These are phyloP conservation scores for Boletus pseudo-olivaceus DNA, from an alignment of 768 basidiomycete genomes.

Conservation along the genomic window DNA sequence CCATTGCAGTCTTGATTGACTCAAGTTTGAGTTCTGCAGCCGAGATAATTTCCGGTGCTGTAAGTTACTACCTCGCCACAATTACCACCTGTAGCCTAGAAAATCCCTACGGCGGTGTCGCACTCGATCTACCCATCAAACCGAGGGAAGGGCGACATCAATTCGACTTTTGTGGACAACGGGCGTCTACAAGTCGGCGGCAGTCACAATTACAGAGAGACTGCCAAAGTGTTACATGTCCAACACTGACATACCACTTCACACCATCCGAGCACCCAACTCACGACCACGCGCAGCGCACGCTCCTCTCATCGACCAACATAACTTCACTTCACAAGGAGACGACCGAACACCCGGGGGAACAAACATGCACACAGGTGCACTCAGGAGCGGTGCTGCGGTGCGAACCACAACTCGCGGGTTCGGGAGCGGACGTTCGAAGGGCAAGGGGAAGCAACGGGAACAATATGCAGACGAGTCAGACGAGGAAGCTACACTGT, in stretches of 20 bases:
- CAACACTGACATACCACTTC: constrained; percentile 67
- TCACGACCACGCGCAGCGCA: constrained; percentile 45
- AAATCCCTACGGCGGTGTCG: neutral
- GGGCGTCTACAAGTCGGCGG: neutral
- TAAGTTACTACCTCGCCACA: no score
- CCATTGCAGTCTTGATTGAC: no score
- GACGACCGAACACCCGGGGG: constrained; percentile 12
- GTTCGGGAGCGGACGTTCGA: constrained; percentile 14
- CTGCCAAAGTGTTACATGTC: constrained; percentile 22
- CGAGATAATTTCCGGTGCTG: no score
- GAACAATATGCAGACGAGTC: constrained; percentile 60
- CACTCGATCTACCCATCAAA: neutral
- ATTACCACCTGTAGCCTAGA: neutral
- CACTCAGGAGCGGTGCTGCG: constrained; percentile 35
- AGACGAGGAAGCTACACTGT: constrained; percentile 56
- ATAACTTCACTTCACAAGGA: constrained; percentile 22
- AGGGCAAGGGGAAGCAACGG: constrained; percentile 43
- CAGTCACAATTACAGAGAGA: constrained; percentile 1
- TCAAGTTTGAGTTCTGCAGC: no score
- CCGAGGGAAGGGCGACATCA: neutral
- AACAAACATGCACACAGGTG: constrained; percentile 29
- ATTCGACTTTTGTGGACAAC: neutral
- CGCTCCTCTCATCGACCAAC: constrained; percentile 37
- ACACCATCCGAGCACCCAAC: constrained; percentile 50
- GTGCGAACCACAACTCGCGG: constrained; percentile 18